Base-by-base conservation (phyloP, 176 grass and related monocot genomes). In the Oryza rufipogon region DNA sequence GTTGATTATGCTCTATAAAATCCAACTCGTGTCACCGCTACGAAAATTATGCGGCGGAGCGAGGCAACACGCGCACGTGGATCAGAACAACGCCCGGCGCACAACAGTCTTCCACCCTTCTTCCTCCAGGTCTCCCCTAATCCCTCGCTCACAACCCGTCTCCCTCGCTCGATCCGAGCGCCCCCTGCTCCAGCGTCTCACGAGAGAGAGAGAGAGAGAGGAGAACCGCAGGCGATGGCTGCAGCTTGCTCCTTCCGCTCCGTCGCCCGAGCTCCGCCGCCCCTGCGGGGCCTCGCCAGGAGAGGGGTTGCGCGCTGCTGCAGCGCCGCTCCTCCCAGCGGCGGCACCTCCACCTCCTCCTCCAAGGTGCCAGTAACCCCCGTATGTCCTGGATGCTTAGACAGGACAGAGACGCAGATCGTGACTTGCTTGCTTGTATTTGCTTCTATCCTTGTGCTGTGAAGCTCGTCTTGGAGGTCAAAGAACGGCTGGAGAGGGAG, bases 381-480 rank as follows among this genome's bases (percentile, higher is more conserved):
- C 26, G 19, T 54, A 19, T 8, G 14, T 49, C 2, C 8, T 58
- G 17, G 16, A 58, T 58, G 52, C 17, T 2, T 58, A 52, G 14
- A 49, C 0, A 54, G 16, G 51, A 3, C 23, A 63, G 58, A 63
- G 20, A 23, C 8, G 58, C 11, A 9, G 58, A 63, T n/a, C 2
- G 7, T 12, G 17, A 68, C 16, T 67, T 46, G 23, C 79, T 44
- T 41, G 39, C 39, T 34, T n/a, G 6, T 51, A 1, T 54, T 66
- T 66, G 38, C 34, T 63, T 23, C 58, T 11, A 20, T 94, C 60
- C 26, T 2, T 58, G 75, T 78, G 49, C 81, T 75, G 49, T 83
- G 79, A 79, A 98, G 96, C 86, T 98, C 84, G 89, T 98, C 42
- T 75, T 85, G 30, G 87, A 93, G 86, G 85, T 98, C 22, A 95